Conservation (phyloP, 2,329 filamentous ascomycete genomes). For the Ascochyta pisi region DNA sequence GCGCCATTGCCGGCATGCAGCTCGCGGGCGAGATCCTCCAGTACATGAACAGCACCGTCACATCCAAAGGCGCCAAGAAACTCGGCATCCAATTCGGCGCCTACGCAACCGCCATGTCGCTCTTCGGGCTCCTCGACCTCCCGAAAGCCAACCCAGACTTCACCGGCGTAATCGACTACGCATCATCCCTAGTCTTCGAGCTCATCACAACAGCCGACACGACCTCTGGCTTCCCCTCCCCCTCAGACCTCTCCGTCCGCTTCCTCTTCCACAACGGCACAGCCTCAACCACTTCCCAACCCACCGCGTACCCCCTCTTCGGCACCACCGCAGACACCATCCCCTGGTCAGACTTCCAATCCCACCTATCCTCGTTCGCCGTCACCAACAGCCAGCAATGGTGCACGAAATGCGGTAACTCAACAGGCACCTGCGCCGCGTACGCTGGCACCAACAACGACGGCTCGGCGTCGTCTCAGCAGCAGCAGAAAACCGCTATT, state of each 20-base stretch:
- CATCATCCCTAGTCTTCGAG: slow-evolving; percentile 82
- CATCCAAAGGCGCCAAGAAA: slow-evolving; percentile 47
- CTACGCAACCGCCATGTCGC: slow-evolving; percentile 66
- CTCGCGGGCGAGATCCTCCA: slow-evolving; percentile 55
- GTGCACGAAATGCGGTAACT: slow-evolving; percentile 79
- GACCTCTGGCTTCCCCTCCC: slow-evolving; percentile 50
- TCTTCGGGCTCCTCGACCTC: slow-evolving; percentile 66
- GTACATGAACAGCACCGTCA: slow-evolving; percentile 55
- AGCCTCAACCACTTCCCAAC: slow-evolving; percentile 53
- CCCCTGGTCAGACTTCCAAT: slow-evolving; percentile 72
- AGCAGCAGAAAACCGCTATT: slow-evolving; percentile 54
- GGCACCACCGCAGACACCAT: slow-evolving; percentile 64
- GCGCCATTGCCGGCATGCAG: slow-evolving; percentile 57
- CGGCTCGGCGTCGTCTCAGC: slow-evolving; percentile 10
- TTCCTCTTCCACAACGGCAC: slow-evolving; percentile 71
- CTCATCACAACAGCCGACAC: slow-evolving; percentile 60
- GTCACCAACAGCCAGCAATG: slow-evolving; percentile 70
- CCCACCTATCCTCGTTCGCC: slow-evolving; percentile 69
- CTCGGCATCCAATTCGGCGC: slow-evolving; percentile 66
- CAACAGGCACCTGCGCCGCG: slow-evolving; percentile 68
- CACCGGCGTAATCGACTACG: slow-evolving; percentile 81
- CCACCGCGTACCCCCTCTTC: slow-evolving; percentile 65
- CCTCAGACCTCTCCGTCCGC: slow-evolving; percentile 62
- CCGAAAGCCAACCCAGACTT: slow-evolving; percentile 65
- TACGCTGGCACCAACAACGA: slow-evolving; percentile 39